Evolutionary conservation across 805 yeast species (phyloP).

Genomic region (Tetrapisispora arboricola): DNA sequence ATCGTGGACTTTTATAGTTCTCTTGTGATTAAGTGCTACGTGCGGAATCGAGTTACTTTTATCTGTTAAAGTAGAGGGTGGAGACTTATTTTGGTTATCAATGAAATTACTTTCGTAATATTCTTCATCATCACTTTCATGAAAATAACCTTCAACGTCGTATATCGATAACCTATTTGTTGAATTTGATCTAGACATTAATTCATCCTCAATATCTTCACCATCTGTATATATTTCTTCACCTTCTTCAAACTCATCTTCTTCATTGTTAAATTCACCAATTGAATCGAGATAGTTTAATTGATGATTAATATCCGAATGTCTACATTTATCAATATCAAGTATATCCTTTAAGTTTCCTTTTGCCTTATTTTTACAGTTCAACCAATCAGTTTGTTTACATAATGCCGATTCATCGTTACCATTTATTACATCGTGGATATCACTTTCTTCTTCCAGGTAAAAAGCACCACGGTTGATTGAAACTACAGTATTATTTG

Average conservation of each 20-base stretch:
- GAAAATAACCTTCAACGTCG: slow-evolving; percentile 22
- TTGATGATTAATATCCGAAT: background rate
- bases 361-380: background rate
- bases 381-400: background rate
- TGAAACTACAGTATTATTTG: too few relatives aligned
- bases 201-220: background rate
- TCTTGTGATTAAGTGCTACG: background rate
- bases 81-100: too few relatives aligned
- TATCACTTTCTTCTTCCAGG: too few relatives aligned
- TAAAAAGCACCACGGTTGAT: too few relatives aligned
- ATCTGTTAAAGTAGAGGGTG: too few relatives aligned
- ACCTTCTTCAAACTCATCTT: background rate
- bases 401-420: background rate
- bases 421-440: background rate
- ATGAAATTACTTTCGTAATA: slow-evolving; percentile 10
- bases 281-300: background rate
- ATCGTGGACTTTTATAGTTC: background rate
- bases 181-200: slow-evolving; percentile 5
- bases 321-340: background rate
- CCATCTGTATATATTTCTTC: slow-evolving; percentile 1
- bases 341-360: background rate
- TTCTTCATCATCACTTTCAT: slow-evolving; percentile 19
- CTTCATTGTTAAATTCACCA: background rate
- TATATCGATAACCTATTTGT: slow-evolving; percentile 13
- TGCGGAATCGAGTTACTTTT: background rate